A percentile compares a stretch with the other conserved stretches of the same genome.
phyloP scores from a whole-genome alignment of 257 asterid genomes.

The Penstemon newberryi region DNA sequence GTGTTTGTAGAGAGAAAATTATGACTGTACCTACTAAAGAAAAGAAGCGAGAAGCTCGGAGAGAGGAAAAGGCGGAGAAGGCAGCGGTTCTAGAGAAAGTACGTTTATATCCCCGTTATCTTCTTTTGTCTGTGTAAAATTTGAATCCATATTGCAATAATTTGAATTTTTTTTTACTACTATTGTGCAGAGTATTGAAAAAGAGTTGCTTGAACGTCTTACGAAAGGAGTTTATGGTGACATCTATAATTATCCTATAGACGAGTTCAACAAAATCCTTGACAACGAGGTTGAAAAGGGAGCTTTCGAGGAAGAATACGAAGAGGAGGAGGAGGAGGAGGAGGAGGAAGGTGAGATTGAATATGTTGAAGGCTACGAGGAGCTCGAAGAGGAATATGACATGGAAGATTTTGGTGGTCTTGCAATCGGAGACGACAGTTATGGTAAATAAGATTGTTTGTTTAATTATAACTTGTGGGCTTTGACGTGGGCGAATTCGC shows the following conservation, averaged over 20 bases:
- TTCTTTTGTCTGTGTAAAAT: background rate
- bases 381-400: conserved; percentile 88
- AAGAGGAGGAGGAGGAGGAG: conserved; percentile 61
- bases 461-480: background rate
- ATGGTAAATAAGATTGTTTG: conserved; percentile 38
- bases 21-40: conserved; percentile 79
- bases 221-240: conserved; percentile 63
- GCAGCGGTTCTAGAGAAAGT: conserved; percentile 84
- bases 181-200: conserved; percentile 69
- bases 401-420: conserved; percentile 75
- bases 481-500: conserved; percentile 3
- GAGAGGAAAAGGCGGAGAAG: conserved; percentile 88
- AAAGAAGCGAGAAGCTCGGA: conserved; percentile 79
- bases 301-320: conserved; percentile 42
- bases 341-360: conserved; percentile 74
- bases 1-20: conserved; percentile 74
- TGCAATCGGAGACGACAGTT: conserved; percentile 37
- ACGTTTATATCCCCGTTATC: background rate
- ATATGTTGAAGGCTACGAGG: conserved; percentile 89
- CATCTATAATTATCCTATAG: conserved; percentile 64
- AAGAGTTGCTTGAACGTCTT: conserved; percentile 84
- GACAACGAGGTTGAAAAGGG: conserved; percentile 45
- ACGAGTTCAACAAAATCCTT: conserved; percentile 58
- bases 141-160: background rate
- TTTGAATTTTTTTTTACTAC: conserved; percentile 14